Conservation (phyloP, 2,329 filamentous ascomycete species). For the Fusarium sp. region DNA sequence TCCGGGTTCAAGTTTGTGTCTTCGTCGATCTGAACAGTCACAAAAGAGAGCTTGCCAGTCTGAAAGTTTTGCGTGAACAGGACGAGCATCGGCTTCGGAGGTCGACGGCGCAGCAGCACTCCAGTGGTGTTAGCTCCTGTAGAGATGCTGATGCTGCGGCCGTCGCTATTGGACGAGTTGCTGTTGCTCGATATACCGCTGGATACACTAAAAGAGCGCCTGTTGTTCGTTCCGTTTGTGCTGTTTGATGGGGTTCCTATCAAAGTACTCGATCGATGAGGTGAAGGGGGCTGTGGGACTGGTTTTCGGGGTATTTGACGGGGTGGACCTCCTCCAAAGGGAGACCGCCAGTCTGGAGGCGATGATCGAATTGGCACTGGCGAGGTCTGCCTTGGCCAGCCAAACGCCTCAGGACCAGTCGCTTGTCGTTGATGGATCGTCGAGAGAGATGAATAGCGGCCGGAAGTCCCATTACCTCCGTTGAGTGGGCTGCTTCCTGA, state of each 20-base stretch:
- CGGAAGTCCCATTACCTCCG: background rate
- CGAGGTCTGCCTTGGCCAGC: constrained; percentile 35
- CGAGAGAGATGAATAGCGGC: constrained; percentile 31
- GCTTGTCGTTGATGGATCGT: constrained; percentile 38
- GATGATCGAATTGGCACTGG: constrained; percentile 29
- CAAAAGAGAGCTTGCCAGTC: constrained; percentile 43
- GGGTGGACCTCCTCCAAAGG: constrained; percentile 15
- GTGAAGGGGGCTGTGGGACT: constrained; percentile 34
- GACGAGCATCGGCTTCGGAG: constrained; percentile 51
- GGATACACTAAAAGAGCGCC: constrained; percentile 40
- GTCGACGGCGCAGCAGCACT: constrained; percentile 45
- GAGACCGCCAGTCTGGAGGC: constrained; percentile 24
- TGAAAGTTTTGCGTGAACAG: constrained; percentile 47
- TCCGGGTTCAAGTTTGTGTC: constrained; percentile 50
- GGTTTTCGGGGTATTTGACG: constrained; percentile 31
- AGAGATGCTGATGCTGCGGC: constrained; percentile 41
- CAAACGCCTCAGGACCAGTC: constrained; percentile 17
- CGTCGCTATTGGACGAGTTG: constrained; percentile 43
- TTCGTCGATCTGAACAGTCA: constrained; percentile 49
- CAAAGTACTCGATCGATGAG: constrained; percentile 28
- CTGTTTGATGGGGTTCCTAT: constrained; percentile 12
- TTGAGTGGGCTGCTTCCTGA: background rate
- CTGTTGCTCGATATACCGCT: constrained; percentile 41
- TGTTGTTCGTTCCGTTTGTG: constrained; percentile 16
- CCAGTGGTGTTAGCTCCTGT: constrained; percentile 46